Evolutionary conservation across 192 early-diverging fungal genomes (phyloP).

Genomic region (Entomortierella beljakovae): DNA sequence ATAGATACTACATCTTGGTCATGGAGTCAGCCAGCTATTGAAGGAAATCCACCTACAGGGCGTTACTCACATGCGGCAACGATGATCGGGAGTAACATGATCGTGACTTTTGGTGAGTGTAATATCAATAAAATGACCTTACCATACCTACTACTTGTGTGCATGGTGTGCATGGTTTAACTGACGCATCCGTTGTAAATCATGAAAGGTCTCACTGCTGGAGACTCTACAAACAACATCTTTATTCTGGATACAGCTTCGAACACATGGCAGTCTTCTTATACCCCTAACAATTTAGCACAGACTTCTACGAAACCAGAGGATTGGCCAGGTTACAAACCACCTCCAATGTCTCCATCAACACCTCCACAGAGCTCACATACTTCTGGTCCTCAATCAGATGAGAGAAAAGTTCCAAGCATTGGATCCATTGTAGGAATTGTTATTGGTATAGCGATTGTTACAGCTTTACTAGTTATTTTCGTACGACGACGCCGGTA

Average conservation of each 20-base stretch:
- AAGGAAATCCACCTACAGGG: conserved; percentile 38
- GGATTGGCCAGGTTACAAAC: conserved; percentile 54
- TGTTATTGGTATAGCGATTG: conserved; percentile 10
- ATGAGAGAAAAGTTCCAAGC: neutral
- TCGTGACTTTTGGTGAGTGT: conserved; percentile 35
- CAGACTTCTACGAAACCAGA: conserved; percentile 43
- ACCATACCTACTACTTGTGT: neutral
- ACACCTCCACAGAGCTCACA: neutral
- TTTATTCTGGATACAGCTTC: conserved; percentile 36
- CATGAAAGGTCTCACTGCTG: conserved; percentile 32
- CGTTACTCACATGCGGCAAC: conserved; percentile 46
- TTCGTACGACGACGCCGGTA: conserved; percentile 5
- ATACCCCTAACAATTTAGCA: conserved; percentile 28
- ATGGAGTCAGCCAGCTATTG: conserved; percentile 47
- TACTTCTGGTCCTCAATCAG: neutral
- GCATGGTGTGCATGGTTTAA: neutral
- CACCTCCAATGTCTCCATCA: conserved; percentile 21
- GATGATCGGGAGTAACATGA: conserved; percentile 44
- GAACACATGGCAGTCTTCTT: conserved; percentile 45
- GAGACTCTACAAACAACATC: conserved; percentile 42
- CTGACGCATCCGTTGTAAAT: neutral
- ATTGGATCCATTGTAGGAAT: conserved; percentile 33
- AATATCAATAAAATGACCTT: neutral
- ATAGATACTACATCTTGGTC: conserved; percentile 48
- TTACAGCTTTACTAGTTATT: conserved; percentile 11